Conservation (phyloP, 495 filamentous ascomycete species). For the Recurvomyces mirabilis region DNA sequence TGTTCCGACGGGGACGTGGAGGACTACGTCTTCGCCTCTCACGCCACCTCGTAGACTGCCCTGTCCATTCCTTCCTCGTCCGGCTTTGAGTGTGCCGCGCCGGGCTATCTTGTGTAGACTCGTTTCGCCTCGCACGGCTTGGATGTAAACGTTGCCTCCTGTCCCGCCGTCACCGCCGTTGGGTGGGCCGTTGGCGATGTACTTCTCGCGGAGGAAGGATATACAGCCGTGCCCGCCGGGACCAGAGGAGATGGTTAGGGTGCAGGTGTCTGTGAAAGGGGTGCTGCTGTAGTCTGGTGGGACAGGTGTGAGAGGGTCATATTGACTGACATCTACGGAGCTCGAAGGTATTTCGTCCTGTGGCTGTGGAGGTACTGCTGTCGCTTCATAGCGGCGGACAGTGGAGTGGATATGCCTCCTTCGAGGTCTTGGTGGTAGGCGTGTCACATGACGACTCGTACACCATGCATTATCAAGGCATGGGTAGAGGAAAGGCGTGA, state of each 20-base stretch:
- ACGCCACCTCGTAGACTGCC: constrained; percentile 70
- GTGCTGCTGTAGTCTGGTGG: constrained; percentile 73
- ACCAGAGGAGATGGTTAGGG: constrained; percentile 63
- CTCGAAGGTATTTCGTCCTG: too few relatives aligned
- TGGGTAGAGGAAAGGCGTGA: constrained; percentile 59
- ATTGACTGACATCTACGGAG: constrained; percentile 17
- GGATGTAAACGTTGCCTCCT: constrained; percentile 87
- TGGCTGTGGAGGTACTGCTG: constrained; percentile 26
- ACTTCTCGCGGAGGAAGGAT: constrained; percentile 85
- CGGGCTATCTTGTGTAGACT: constrained; percentile 86
- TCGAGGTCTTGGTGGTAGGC: background rate
- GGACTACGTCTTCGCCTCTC: constrained; percentile 73
- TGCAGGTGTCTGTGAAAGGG: constrained; percentile 77
- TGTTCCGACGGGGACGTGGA: constrained; percentile 87
- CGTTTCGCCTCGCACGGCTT: constrained; percentile 80
- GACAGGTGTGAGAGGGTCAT: constrained; percentile 59
- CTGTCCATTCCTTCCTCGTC: constrained; percentile 71
- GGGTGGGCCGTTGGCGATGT: constrained; percentile 74
- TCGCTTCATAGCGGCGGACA: constrained; percentile 1
- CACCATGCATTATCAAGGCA: constrained; percentile 29
- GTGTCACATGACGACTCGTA: constrained; percentile 19
- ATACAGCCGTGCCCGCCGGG: constrained; percentile 83
- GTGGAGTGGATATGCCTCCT: background rate
- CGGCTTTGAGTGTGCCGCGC: constrained; percentile 62
- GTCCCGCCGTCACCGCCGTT: constrained; percentile 92